A percentile compares a stretch with the other conserved stretches of the same genome.
Evolutionary conservation across 1,284 basidiomycete species (phyloP).

Genomic region (Cerrena zonata): DNA sequence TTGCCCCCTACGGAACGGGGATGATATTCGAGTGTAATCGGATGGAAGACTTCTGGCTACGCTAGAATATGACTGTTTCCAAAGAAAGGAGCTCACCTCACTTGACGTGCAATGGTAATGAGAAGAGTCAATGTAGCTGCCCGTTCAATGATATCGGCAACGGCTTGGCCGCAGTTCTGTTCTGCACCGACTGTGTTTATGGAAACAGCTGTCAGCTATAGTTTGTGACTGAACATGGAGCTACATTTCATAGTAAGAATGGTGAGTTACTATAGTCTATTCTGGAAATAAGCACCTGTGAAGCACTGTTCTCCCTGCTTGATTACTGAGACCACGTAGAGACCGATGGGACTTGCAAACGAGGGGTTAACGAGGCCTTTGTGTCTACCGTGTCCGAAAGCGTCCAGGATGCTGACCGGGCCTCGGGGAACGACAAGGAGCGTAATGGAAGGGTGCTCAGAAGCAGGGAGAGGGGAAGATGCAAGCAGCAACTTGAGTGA

Average conservation of each 20-base stretch:
- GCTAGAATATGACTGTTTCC: too few relatives aligned
- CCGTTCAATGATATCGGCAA: conserved; percentile 10
- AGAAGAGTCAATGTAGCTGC: too few relatives aligned
- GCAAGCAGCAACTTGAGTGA: too few relatives aligned
- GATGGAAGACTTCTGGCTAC: too few relatives aligned
- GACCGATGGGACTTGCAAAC: conserved; percentile 2
- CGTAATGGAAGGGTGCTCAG: neutral
- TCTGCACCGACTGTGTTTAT: too few relatives aligned
- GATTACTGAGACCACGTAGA: conserved; percentile 4
- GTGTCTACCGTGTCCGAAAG: neutral
- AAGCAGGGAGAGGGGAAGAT: neutral
- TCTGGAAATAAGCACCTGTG: neutral
- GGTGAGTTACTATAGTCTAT: neutral
- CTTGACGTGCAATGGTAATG: too few relatives aligned
- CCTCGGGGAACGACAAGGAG: neutral
- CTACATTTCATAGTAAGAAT: neutral
- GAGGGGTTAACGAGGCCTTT: neutral
- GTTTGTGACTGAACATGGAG: neutral
- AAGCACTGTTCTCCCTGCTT: neutral
- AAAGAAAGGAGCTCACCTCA: too few relatives aligned
- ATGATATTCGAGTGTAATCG: too few relatives aligned
- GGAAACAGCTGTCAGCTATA: neutral
- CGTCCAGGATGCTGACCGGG: neutral
- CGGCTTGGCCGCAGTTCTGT: conserved; percentile 1
- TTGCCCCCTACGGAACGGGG: too few relatives aligned